Evolutionary conservation across 208 protist genomes (phyloP).

Genomic region (Trypanosoma theileri): DNA sequence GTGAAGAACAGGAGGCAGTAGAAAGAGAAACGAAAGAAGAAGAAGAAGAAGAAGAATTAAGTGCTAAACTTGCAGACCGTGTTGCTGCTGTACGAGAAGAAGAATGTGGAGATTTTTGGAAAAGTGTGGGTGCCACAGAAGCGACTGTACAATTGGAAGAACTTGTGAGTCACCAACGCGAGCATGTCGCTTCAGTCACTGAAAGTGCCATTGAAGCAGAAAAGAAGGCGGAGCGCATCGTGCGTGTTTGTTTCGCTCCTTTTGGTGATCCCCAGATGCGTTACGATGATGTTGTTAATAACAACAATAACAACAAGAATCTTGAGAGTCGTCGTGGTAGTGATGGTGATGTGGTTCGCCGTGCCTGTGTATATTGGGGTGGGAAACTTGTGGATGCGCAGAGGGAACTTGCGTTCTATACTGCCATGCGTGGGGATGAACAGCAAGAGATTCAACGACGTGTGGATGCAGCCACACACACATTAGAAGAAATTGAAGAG

Average conservation of each 20-base stretch:
- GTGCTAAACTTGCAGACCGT: conserved; percentile 6
- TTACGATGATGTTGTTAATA: not conserved
- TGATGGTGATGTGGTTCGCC: conserved; percentile 10
- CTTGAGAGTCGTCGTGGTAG: too few relatives aligned
- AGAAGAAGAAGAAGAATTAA: conserved; percentile 7
- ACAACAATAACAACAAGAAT: not conserved
- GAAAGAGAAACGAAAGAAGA: conserved; percentile 20
- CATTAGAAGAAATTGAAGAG: conserved; percentile 35
- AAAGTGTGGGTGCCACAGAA: conserved; percentile 18
- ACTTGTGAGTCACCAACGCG: conserved; percentile 19
- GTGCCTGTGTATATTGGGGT: conserved; percentile 31
- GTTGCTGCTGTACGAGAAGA: not conserved
- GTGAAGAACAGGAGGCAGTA: not conserved
- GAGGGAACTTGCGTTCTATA: conserved; percentile 29
- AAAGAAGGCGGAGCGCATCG: conserved; percentile 12
- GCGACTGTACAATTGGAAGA: conserved; percentile 25
- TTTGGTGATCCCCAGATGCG: not conserved
- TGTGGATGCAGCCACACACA: conserved; percentile 33
- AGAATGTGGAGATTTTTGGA: conserved; percentile 19
- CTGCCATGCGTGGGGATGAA: conserved; percentile 28
- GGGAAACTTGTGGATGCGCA: conserved; percentile 16
- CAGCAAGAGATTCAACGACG: conserved; percentile 39
- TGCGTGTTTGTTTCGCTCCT: conserved; percentile 19
- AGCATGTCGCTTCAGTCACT: conserved; percentile 8
- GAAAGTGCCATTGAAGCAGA: not conserved